Evolutionary conservation across 768 basidiomycete species (phyloP), one percentile per base, ranked within the genome.

Genomic region (Asterophora parasitica): DNA sequence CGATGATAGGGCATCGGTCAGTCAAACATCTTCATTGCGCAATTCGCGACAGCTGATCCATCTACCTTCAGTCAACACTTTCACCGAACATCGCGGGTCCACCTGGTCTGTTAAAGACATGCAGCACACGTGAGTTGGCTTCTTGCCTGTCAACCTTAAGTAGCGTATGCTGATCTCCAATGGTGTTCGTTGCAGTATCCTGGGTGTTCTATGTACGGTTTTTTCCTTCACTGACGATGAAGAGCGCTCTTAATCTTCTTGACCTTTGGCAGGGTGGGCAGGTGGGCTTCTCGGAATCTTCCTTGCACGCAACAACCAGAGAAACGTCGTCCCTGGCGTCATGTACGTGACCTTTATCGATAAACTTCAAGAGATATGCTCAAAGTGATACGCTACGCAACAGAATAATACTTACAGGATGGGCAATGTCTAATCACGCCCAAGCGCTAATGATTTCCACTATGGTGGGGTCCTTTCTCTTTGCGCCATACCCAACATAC

Each of bases 51-150:
- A 7, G 33, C 37, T 49, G 38, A 35, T 4, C 43, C 32, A 19
- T 11, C 41, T 19, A 30, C 20, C 19, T 37, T 4, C 57, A 80
- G 85, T 96, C 48, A 95, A 96, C 56, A 94, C 92, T 0, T 94
- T 95, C 61, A 94, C 92, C 0, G 89, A 92, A 59, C 92, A 96
- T 61, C 86, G 82, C 41, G 88, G 89, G 7, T 75, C 74, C 15
- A 63, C 58, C 0, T 95, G 93, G 93, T 86, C 82, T 2, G 85
- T 85, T 44, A 93, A 95, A 63, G 93, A 95, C 63, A 88, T 93
- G 88, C 92, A 94, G 58, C 92, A 95, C 64, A 92, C 90, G 82
- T 90, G 60, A 53, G 86, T 73, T 19, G 5, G 35, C 23, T 39
- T 50, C 34, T 11, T n/a, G 34, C 15, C 11, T 30, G 8, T 43